phyloP scores from a whole-genome alignment of 768 basidiomycete genomes.

The Leccinum subtestaceum region DNA sequence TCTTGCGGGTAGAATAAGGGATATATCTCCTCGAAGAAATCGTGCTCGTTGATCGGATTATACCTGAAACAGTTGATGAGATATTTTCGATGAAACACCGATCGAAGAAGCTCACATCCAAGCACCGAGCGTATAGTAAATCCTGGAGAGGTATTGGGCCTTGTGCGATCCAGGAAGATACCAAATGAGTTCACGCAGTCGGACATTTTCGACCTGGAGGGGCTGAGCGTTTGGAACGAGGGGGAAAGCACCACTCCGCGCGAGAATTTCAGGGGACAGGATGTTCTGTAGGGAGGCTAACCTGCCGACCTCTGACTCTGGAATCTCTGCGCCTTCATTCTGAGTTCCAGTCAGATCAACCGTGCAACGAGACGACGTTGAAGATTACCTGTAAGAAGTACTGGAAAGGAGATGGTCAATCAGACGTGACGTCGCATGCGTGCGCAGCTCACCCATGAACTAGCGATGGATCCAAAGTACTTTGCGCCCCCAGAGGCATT shows the following conservation, averaged over 20 bases:
- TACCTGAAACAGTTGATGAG: conserved; percentile 45
- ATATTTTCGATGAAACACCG: background rate
- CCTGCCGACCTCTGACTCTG: conserved; percentile 45
- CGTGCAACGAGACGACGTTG: background rate
- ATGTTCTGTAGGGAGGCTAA: conserved; percentile 49
- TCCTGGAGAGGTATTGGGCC: conserved; percentile 57
- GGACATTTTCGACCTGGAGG: conserved; percentile 41
- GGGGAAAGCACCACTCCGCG: conserved; percentile 64
- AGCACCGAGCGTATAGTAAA: conserved; percentile 62
- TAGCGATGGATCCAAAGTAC: conserved; percentile 74
- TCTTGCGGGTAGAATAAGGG: conserved; percentile 53
- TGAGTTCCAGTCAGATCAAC: conserved; percentile 27
- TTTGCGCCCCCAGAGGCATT: conserved; percentile 69
- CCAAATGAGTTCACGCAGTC: conserved; percentile 59
- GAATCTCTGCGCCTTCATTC: conserved; percentile 62
- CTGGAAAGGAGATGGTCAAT: conserved; percentile 34
- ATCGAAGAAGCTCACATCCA: conserved; percentile 56
- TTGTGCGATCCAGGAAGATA: conserved; percentile 63
- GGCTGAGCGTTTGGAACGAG: conserved; percentile 44
- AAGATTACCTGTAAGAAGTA: conserved; percentile 66
- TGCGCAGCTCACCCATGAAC: conserved; percentile 56
- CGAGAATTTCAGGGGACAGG: conserved; percentile 61
- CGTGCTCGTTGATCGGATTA: conserved; percentile 58
- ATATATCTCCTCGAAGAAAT: conserved; percentile 61
- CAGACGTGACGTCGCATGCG: background rate